phyloP scores from a whole-genome alignment of 2,329 filamentous ascomycete species.

The Thelonectria discophora region DNA sequence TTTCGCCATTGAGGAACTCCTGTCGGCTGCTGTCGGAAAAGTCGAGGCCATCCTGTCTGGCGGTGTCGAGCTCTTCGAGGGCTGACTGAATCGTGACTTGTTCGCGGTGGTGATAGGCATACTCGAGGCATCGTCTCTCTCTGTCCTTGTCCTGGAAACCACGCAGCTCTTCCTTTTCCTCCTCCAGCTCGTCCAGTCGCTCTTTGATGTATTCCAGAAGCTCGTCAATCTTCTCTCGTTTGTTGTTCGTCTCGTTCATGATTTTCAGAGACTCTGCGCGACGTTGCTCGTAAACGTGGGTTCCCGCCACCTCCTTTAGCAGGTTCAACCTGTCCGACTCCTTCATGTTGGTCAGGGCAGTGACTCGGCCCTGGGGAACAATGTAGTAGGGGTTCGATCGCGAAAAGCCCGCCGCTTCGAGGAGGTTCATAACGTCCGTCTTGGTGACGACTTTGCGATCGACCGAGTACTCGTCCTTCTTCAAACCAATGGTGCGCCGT shows the following conservation, averaged over 20 bases:
- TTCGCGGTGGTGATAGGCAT: constrained; percentile 91
- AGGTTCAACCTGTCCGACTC: constrained; percentile 89
- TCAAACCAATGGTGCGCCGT: constrained; percentile 92
- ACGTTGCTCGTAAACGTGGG: constrained; percentile 94
- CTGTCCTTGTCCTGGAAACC: constrained; percentile 95
- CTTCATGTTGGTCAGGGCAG: constrained; percentile 97
- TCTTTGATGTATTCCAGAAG: constrained; percentile 91
- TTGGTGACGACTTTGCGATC: constrained; percentile 97
- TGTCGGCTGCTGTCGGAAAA: constrained; percentile 83
- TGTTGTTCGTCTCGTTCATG: constrained; percentile 96
- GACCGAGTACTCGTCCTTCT: constrained; percentile 98
- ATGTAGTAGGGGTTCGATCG: constrained; percentile 99
- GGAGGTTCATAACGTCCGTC: constrained; percentile 90
- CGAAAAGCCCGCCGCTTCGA: constrained; percentile 96
- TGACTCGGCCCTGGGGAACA: constrained; percentile 95
- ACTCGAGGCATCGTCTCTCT: constrained; percentile 90
- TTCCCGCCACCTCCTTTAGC: constrained; percentile 97
- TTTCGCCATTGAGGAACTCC: constrained; percentile 80
- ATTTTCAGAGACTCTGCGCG: constrained; percentile 94
- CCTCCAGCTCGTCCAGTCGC: constrained; percentile 86
- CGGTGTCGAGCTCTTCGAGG: constrained; percentile 84
- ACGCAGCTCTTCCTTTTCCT: constrained; percentile 95
- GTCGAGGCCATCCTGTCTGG: constrained; percentile 82
- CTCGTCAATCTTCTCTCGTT: constrained; percentile 93
- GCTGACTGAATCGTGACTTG: constrained; percentile 80